Evolutionary conservation across 164 flowering plant genomes (phyloP), one percentile per base, ranked within the genome.

Genomic region (Taxillus chinensis): DNA sequence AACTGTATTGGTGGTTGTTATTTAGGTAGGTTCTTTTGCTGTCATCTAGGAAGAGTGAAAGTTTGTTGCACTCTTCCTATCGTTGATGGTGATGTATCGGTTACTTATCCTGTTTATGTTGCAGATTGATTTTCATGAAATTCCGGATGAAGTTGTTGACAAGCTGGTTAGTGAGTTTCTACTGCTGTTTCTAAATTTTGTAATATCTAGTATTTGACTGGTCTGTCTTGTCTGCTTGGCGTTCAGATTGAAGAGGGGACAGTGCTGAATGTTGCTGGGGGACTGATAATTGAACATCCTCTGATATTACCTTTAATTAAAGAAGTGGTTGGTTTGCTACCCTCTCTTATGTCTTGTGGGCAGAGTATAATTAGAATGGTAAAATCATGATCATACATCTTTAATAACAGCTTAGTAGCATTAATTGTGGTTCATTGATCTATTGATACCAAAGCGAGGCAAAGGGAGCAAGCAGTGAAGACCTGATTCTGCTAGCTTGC

Each of bases 81-180:
- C 1, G 11, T 39, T 16, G 61, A 15, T 14, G 40, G 12, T 41
- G 48, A 45, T 39, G 14, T 39, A 48, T 41, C n/a, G 40, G n/a
- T 62, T 48, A 42, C n/a, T 42, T 39, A 3, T 37, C 13, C 42
- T 40, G 15, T 62, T 49, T 65, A 27, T 39, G 61, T 41, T 75
- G 78, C 96, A 92, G 98, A 80, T 93, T 49, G 71, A 79, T 68
- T 92, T 92, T 73, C 82, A 84, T 70, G 86, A 85, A 59, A 90
- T 90, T 67, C 96, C 98, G 8, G 96, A 93, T 60, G 87, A 92
- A 46, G 62, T 80, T 58, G 83, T 86, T 61, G 86, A 92, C 45
- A 83, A 77, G 10, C 85, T 92, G 90, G 96, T 87, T 83, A 71
- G 49, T 17, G 50, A 54, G 57, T 58, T 45, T 49, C 14, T 45